Base-by-base conservation (phyloP, 371 early-diverging fungal genomes). In the Zychaea mexicana region DNA sequence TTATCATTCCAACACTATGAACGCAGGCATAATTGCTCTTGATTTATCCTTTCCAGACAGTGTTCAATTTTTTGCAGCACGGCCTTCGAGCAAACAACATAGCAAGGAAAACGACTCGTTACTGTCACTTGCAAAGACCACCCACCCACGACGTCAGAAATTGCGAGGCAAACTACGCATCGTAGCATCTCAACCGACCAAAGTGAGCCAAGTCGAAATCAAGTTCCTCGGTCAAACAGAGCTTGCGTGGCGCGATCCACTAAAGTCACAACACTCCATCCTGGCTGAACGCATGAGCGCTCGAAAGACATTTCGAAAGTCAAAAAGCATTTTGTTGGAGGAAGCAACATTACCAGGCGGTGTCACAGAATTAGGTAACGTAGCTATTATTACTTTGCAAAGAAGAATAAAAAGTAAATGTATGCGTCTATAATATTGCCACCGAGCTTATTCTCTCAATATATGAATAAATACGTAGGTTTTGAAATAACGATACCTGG, bases 401-500 rank as follows among this genome's bases (percentile, higher is more conserved):
- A 36, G 8, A 36, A 36, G 8, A 36, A 36, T 36, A 36, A 36
- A 10, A 36, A 36, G 8, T 15, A 36, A 10, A 36, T 15, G 15
- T 36, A 1, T 2, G 15, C 0, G 36, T 36, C 15, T 36, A 36
- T 15, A 36, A 15, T n/a, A n/a, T n/a, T n/a, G n/a, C n/a, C n/a
- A n/a, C n/a, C n/a, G n/a, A n/a, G n/a, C n/a, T n/a, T n/a, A n/a
- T n/a, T n/a, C n/a, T n/a, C n/a, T n/a, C n/a, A n/a, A n/a, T n/a
- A n/a, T n/a, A 42, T 42, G n/a, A 12, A 7, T 10, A 28, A 19
- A 33, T 17, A 17, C 52, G n/a, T 36, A 67, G 72, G 73, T 8
- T 76, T 76, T 60, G 73, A 73, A 60, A 52, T 76, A 15, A 65
- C 77, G 19, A 58, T 76, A 12, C 73, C 77, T 8, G 71, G 73